Base-by-base conservation (phyloP, 768 basidiomycete species). In the Gloeophyllum trabeum region DNA sequence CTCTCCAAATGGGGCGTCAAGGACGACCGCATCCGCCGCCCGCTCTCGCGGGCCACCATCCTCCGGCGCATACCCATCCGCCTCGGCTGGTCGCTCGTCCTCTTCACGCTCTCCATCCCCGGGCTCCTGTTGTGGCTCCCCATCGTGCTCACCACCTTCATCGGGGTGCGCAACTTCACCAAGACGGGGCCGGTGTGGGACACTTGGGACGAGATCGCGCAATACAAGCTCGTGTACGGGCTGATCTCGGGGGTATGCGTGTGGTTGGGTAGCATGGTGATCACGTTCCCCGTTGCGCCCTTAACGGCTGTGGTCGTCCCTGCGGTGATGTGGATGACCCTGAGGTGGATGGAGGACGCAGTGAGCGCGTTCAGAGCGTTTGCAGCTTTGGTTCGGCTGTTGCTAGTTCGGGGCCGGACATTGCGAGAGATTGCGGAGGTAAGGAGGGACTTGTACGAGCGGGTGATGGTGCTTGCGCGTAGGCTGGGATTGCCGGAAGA, bases 151-250 rank as follows among this genome's bases (percentile, higher is more conserved):
- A 76, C 79, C 16, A 82, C 86, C 1, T 74, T 77, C 49, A 70
- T 75, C 51, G 81, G 74, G 2, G 82, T 83, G 18, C 73, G 71
- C 51, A 77, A 79, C 48, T 85, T 85, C 67, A 86, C 83, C 61
- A 81, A 78, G 61, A 80, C 73, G 0, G 88, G 88, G 0, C 86
- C 86, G 1, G 70, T 84, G 26, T 84, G 81, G 65, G 84, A 91
- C 54, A 89, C 85, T 0, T 89, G 77, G 72, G 89, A 91, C 52
- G 88, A 91, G 56, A 87, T 91, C 48, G 85, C 88, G 7, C 85
- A 91, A 54, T 85, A 87, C 60, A 91, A 90, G 57, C 77, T 91
- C 41, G 75, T 81, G 18, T 88, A 87, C 51, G 90, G 90, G 6
- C 69, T 92, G 24, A 51, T 79, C 6, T 80, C 86, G 0, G 87